Evolutionary conservation across 2,329 filamentous ascomycete species (phyloP).

Genomic region (Fusarium gaditjirri): DNA sequence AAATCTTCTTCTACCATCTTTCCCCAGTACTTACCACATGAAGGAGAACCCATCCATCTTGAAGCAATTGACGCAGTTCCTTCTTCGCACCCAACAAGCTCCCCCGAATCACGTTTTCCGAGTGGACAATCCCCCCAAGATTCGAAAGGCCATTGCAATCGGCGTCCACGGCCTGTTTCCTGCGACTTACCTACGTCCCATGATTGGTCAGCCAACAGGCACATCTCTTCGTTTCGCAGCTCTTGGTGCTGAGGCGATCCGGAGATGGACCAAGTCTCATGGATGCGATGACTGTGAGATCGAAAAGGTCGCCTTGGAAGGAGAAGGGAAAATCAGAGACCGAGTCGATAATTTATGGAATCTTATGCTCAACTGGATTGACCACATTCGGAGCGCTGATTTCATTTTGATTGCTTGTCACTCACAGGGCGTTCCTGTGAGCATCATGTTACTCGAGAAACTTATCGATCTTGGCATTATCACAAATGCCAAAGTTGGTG

Average conservation of each 20-base stretch:
- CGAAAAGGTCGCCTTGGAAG: slow-evolving; percentile 93
- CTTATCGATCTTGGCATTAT: slow-evolving; percentile 91
- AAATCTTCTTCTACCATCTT: slow-evolving; percentile 77
- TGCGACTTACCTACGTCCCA: slow-evolving; percentile 83
- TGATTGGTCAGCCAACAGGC: slow-evolving; percentile 94
- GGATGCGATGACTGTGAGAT: slow-evolving; percentile 82
- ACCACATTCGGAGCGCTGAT: slow-evolving; percentile 87
- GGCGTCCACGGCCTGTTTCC: slow-evolving; percentile 96
- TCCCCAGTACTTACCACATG: slow-evolving; percentile 73
- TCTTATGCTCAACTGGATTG: slow-evolving; percentile 92
- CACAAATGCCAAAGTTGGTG: slow-evolving; percentile 78
- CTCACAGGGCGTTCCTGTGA: slow-evolving; percentile 94
- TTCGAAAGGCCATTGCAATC: slow-evolving; percentile 90
- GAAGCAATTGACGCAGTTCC: slow-evolving; percentile 70
- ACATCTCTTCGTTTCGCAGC: slow-evolving; percentile 95
- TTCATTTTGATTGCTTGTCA: slow-evolving; percentile 93
- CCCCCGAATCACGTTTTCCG: slow-evolving; percentile 78
- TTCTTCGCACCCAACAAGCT: slow-evolving; percentile 65
- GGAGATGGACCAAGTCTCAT: slow-evolving; percentile 80
- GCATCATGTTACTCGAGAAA: slow-evolving; percentile 91
- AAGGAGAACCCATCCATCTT: slow-evolving; percentile 76
- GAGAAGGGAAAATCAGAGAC: slow-evolving; percentile 90
- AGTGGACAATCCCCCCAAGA: slow-evolving; percentile 72
- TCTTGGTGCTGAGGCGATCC: slow-evolving; percentile 84
- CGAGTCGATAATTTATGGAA: slow-evolving; percentile 95